Conservation (phyloP, 257 asterid species). For the Penstemon barbatus region DNA sequence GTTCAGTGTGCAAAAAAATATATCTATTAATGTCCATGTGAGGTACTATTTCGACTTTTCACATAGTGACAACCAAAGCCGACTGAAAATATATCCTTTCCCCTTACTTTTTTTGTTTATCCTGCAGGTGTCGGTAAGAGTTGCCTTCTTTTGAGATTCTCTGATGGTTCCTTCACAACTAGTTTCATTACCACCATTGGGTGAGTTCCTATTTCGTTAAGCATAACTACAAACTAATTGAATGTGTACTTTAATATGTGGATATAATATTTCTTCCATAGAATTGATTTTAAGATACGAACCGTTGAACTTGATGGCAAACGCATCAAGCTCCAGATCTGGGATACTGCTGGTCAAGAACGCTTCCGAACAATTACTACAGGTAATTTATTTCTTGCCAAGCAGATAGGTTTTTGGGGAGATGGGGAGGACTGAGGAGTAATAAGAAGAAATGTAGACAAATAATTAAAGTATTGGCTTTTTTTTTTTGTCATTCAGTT, state of each 20-base stretch:
- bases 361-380: slow-evolving; percentile 61
- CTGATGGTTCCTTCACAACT: slow-evolving; percentile 88
- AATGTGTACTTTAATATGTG: slow-evolving; percentile 26
- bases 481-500: slow-evolving; percentile 11
- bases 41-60: neutral
- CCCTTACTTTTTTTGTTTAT: slow-evolving; percentile 14
- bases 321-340: slow-evolving; percentile 63
- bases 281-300: slow-evolving; percentile 68
- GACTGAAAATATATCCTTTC: neutral
- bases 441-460: neutral
- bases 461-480: slow-evolving; percentile 2
- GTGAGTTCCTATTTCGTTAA: slow-evolving; percentile 29
- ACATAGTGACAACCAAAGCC: slow-evolving; percentile 10
- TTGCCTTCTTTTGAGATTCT: slow-evolving; percentile 89
- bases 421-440: neutral
- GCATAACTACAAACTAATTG: slow-evolving; percentile 18
- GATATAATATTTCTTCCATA: slow-evolving; percentile 27
- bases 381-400: slow-evolving; percentile 35
- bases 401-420: slow-evolving; percentile 9
- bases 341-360: slow-evolving; percentile 77
- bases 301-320: slow-evolving; percentile 62
- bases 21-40: neutral
- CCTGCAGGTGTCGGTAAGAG: slow-evolving; percentile 77
- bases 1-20: slow-evolving; percentile 1
- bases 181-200: slow-evolving; percentile 82